These are phyloP conservation scores for Diaporthe sp. DNA, from an alignment of 2,329 filamentous ascomycete species.

Conservation along the genomic window DNA sequence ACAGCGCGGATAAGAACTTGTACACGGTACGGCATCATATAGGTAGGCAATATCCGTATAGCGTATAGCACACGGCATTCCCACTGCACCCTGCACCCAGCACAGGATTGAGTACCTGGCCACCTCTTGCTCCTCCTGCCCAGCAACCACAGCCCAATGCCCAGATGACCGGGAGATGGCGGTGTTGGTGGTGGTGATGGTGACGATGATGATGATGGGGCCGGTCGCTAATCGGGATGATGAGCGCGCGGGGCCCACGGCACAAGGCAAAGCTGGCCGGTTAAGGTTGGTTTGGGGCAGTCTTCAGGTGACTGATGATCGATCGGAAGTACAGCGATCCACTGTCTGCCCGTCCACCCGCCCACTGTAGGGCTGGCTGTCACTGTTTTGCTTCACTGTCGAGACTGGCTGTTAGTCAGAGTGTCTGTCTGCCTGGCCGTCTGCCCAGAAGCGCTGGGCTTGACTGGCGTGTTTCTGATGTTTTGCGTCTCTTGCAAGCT, in stretches of 20 bases:
- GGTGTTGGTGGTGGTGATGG: constrained; percentile 1
- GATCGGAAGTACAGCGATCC: constrained; percentile 27
- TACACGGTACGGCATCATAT: constrained; percentile 3
- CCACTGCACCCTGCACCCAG: not conserved
- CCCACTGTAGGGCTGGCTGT: not conserved
- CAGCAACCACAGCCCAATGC: not conserved
- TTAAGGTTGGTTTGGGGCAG: constrained; percentile 6
- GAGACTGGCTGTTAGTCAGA: no score
- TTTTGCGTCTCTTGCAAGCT: constrained; percentile 8
- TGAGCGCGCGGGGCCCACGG: constrained; percentile 19
- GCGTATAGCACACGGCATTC: constrained; percentile 1
- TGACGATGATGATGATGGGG: not conserved
- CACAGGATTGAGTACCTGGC: not conserved
- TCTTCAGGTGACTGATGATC: constrained; percentile 22
- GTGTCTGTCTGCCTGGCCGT: not conserved
- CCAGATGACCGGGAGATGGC: not conserved
- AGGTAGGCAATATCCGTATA: not conserved
- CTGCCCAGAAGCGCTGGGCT: not conserved
- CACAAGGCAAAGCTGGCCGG: constrained; percentile 3
- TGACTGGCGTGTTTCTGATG: constrained; percentile 29
- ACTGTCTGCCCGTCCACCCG: not conserved
- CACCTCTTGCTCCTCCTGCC: constrained; percentile 13
- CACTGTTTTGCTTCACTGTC: not conserved
- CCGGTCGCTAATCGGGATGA: constrained; percentile 30
- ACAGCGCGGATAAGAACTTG: not conserved